A percentile compares a stretch with the other conserved stretches of the same genome.
These are phyloP conservation scores for Ceratocystis huliohia DNA, from an alignment of 2,329 filamentous ascomycete genomes.

Conservation along the genomic window DNA sequence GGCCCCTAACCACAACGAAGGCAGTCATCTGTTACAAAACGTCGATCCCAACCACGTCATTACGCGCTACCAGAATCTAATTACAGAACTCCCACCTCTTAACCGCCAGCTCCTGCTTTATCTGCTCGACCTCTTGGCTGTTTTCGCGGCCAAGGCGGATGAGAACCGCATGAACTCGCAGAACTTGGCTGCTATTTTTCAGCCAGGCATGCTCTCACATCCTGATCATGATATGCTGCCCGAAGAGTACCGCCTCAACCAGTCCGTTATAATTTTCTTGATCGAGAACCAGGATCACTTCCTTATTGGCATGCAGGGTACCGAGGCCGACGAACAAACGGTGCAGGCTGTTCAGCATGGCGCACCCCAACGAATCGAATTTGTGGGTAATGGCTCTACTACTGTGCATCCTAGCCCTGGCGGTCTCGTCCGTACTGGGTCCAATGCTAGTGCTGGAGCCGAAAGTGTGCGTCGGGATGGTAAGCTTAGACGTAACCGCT, in stretches of 20 bases:
- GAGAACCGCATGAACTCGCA: conserved; percentile 93
- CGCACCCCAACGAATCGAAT: conserved; percentile 35
- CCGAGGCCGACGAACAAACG: conserved; percentile 80
- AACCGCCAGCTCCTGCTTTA: conserved; percentile 92
- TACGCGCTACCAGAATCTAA: conserved; percentile 70
- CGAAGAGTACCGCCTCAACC: conserved; percentile 83
- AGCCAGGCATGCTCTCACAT: conserved; percentile 90
- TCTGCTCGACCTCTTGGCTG: conserved; percentile 86
- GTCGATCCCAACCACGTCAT: conserved; percentile 59
- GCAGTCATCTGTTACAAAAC: conserved; percentile 55
- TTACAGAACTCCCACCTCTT: conserved; percentile 81
- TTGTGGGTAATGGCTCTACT: not conserved
- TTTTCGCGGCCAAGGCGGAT: conserved; percentile 93
- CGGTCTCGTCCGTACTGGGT: conserved; percentile 57
- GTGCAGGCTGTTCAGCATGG: conserved; percentile 56
- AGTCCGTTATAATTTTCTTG: conserved; percentile 92
- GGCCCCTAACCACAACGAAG: conserved; percentile 55
- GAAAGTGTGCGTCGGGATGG: conserved; percentile 76
- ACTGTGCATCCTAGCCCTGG: conserved; percentile 30
- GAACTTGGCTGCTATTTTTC: conserved; percentile 93
- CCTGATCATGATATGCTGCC: conserved; percentile 92
- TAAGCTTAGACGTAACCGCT: conserved; percentile 73
- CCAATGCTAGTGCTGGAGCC: conserved; percentile 76
- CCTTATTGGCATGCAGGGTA: conserved; percentile 94
- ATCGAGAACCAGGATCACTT: conserved; percentile 99